Evolutionary conservation across 1,139 yeast species (phyloP), one percentile per base, ranked within the genome.

Genomic region (Chernovozyma sophiae-reginae): DNA sequence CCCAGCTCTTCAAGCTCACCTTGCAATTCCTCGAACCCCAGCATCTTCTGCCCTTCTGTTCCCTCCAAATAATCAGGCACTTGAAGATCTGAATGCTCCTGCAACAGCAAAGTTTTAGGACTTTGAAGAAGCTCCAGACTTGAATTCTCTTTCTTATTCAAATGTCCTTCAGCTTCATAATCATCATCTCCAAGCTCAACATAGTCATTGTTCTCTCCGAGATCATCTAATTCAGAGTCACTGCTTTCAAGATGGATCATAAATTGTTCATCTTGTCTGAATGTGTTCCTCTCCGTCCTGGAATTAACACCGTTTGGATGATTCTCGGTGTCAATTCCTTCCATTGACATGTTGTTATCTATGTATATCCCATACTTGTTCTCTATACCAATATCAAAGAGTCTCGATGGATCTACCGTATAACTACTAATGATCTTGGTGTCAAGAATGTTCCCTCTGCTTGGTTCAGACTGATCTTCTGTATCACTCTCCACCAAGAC

Each of bases 341-440:
- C 23, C 6, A 10, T 20, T 20, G 23, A 20, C 23, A 20, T 20
- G 10, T 20, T 5, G 3, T 40, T 43, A 40, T 61, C 68, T 14
- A 62, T 53, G 35, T 59, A 62, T 16, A 51, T 43, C 30, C 58
- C 64, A 37, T 60, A 60, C 37, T 55, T 51, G 8, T 59, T 58
- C n/a, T 49, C 46, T 32, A 45, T 43, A 28, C 46, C 47, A 7
- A 39, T 35, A 2, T 43, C 50, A 35, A 64, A 56, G 24, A 65
- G 49, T 4, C 37, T 15, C 14, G 41, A 40, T 1, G 70, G 68
- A 25, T 45, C 66, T 38, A 59, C 70, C 15, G 59, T 67, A 50
- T 50, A 72, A 51, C 60, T 68, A 41, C 51, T 67, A 43, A 58
- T 53, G 32, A 53, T 47, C 32, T 32, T 45, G 43, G 42, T 54